Evolutionary conservation across 192 early-diverging fungal species (phyloP).

Genomic region (Coemansia sp.): DNA sequence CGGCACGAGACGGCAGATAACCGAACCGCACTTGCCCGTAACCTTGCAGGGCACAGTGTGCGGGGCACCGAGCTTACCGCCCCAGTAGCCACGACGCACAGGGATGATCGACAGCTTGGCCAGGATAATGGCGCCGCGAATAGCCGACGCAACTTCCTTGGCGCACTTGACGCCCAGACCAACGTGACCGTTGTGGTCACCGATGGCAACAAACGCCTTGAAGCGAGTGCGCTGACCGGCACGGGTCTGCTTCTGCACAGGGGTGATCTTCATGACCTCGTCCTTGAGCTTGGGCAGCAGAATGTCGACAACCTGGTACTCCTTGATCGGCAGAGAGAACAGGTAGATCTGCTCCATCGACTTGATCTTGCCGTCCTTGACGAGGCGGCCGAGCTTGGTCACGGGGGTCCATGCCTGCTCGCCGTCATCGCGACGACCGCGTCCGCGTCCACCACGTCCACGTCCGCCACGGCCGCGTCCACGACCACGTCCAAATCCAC

Average conservation of each 20-base stretch:
- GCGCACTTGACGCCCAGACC: slow-evolving; percentile 99
- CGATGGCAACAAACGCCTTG: slow-evolving; percentile 99
- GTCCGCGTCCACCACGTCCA: slow-evolving; percentile 69
- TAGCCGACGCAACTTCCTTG: slow-evolving; percentile 99
- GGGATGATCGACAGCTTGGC: slow-evolving; percentile 98
- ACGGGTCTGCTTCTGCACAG: slow-evolving; percentile 99
- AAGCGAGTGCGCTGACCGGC: slow-evolving; percentile 99
- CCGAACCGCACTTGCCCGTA: slow-evolving; percentile 94
- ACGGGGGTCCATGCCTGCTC: slow-evolving; percentile 90
- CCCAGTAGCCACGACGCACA: slow-evolving; percentile 99
- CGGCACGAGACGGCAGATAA: slow-evolving; percentile 88
- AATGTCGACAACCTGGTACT: slow-evolving; percentile 97
- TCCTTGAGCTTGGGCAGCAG: slow-evolving; percentile 97
- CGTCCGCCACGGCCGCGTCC: slow-evolving; percentile 65
- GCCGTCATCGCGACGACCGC: slow-evolving; percentile 84
- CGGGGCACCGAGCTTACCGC: slow-evolving; percentile 90
- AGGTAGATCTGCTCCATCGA: slow-evolving; percentile 97
- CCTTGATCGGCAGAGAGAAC: slow-evolving; percentile 99
- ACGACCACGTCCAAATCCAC: slow-evolving; percentile 57
- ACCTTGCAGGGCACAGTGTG: slow-evolving; percentile 99
- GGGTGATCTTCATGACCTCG: slow-evolving; percentile 99
- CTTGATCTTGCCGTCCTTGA: slow-evolving; percentile 97
- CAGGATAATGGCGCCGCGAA: slow-evolving; percentile 98
- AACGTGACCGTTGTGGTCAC: slow-evolving; percentile 96
- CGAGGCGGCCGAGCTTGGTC: slow-evolving; percentile 98